Evolutionary conservation across 2,329 filamentous ascomycete species (phyloP).

Genomic region (Aspergillus luchuensis): DNA sequence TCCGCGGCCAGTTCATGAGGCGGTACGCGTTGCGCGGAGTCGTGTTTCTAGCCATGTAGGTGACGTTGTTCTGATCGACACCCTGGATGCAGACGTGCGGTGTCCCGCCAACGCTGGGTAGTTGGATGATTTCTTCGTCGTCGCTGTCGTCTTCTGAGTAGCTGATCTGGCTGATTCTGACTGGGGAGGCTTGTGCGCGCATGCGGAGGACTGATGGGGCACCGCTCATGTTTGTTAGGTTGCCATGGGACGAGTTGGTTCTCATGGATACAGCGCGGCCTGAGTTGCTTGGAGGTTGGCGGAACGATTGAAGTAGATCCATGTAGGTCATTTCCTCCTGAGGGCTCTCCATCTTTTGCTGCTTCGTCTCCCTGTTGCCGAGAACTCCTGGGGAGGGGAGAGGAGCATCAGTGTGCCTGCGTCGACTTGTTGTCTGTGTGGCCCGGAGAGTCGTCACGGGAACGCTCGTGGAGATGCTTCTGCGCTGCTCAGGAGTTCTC

Average conservation of each 20-base stretch:
- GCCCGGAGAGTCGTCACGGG: conserved; percentile 24
- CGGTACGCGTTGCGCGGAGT: conserved; percentile 31
- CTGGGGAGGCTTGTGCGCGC: conserved; percentile 36
- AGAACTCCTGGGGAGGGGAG: conserved; percentile 36
- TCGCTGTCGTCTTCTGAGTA: conserved; percentile 33
- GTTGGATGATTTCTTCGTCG: conserved; percentile 40
- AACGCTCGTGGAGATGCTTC: conserved; percentile 34
- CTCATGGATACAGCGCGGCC: conserved; percentile 17
- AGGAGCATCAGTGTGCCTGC: conserved; percentile 46
- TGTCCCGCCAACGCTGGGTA: conserved; percentile 30
- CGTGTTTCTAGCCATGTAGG: conserved; percentile 32
- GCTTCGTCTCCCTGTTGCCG: conserved; percentile 20
- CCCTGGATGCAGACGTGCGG: conserved; percentile 34
- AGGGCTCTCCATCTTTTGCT: conserved; percentile 17
- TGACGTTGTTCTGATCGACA: conserved; percentile 39
- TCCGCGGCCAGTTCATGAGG: conserved; percentile 36
- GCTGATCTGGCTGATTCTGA: conserved; percentile 22
- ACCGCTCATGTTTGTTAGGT: conserved; percentile 14
- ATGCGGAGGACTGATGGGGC: conserved; percentile 35
- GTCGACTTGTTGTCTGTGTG: conserved; percentile 26
- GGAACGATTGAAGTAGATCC: conserved; percentile 28
- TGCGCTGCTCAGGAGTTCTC: conserved; percentile 29
- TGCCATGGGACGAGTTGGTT: conserved; percentile 13
- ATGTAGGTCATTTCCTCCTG: conserved; percentile 33
- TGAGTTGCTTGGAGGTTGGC: conserved; percentile 5